These are phyloP conservation scores for Madurella fahalii DNA, from an alignment of 2,329 filamentous ascomycete genomes.

Conservation along the genomic window DNA sequence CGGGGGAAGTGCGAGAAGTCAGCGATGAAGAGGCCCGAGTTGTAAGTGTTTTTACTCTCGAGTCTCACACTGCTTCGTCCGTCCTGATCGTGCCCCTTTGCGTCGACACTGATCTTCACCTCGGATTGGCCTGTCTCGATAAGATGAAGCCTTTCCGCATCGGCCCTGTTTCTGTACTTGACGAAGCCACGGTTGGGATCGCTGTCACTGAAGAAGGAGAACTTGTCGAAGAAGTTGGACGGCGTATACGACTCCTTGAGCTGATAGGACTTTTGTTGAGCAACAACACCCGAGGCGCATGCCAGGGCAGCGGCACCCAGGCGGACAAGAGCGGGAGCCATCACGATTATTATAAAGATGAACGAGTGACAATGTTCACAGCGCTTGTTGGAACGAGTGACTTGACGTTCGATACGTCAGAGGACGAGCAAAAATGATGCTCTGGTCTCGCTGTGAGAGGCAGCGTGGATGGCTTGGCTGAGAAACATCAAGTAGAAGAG, in stretches of 20 bases:
- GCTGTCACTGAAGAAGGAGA: slow-evolving; percentile 36
- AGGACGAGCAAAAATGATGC: slow-evolving; percentile 35
- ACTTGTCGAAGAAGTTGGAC: slow-evolving; percentile 47
- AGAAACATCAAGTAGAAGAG: slow-evolving; percentile 17
- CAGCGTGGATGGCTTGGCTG: slow-evolving; percentile 20
- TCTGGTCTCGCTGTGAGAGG: slow-evolving; percentile 28
- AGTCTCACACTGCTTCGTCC: slow-evolving; percentile 58
- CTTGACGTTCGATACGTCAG: slow-evolving; percentile 44
- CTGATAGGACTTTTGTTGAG: slow-evolving; percentile 34
- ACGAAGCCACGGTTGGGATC: slow-evolving; percentile 67
- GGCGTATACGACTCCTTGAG: slow-evolving; percentile 39
- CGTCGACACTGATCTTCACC: slow-evolving; percentile 40
- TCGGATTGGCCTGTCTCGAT: slow-evolving; percentile 31
- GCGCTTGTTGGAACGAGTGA: slow-evolving; percentile 25
- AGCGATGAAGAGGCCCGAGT: slow-evolving; percentile 63
- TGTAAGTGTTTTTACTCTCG: slow-evolving; percentile 59
- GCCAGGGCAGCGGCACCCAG: slow-evolving; percentile 38
- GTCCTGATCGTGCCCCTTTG: slow-evolving; percentile 23
- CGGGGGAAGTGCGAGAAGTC: slow-evolving; percentile 67
- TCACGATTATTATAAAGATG: slow-evolving; percentile 22
- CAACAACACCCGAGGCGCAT: slow-evolving; percentile 29
- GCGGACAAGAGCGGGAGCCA: slow-evolving; percentile 40
- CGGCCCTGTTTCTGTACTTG: slow-evolving; percentile 41
- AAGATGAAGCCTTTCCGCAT: slow-evolving; percentile 36
- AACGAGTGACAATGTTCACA: slow-evolving; percentile 32